A percentile compares a stretch with the other conserved stretches of the same genome.
These are phyloP conservation scores for Lathyrus aphaca DNA, from an alignment of 306 rosid genomes.

Conservation along the genomic window DNA sequence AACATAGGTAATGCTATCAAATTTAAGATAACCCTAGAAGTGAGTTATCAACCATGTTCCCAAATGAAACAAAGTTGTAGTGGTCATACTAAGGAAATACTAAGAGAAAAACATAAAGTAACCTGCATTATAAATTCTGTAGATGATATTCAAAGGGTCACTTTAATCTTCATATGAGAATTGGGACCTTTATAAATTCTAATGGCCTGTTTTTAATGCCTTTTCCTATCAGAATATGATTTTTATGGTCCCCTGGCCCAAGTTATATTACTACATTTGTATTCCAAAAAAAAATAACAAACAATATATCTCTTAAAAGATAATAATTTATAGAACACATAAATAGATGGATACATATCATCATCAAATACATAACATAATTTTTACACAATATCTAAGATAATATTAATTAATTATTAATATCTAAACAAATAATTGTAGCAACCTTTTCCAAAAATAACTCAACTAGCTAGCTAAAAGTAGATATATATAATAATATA, in stretches of 20 bases:
- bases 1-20: no score
- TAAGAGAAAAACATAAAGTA: neutral
- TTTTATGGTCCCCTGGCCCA: conserved; percentile 44
- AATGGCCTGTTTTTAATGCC: conserved; percentile 37
- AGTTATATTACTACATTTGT: conserved; percentile 26
- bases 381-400: neutral
- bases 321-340: conserved; percentile 5
- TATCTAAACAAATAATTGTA: neutral
- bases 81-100: neutral
- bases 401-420: neutral
- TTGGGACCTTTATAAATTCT: conserved; percentile 50
- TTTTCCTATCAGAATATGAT: conserved; percentile 44
- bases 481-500: conserved; percentile 39
- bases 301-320: conserved; percentile 7
- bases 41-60: no score
- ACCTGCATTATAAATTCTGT: conserved; percentile 14
- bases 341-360: neutral
- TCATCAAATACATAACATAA: conserved; percentile 6
- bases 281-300: conserved; percentile 9
- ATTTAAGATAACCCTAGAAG: no score
- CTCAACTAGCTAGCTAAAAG: conserved; percentile 34
- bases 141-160: conserved; percentile 50
- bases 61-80: no score
- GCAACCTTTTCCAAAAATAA: conserved; percentile 14
- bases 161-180: conserved; percentile 53